These are phyloP conservation scores for Chaetothyriales sp. DNA, from an alignment of 2,329 filamentous ascomycete species.

Conservation along the genomic window DNA sequence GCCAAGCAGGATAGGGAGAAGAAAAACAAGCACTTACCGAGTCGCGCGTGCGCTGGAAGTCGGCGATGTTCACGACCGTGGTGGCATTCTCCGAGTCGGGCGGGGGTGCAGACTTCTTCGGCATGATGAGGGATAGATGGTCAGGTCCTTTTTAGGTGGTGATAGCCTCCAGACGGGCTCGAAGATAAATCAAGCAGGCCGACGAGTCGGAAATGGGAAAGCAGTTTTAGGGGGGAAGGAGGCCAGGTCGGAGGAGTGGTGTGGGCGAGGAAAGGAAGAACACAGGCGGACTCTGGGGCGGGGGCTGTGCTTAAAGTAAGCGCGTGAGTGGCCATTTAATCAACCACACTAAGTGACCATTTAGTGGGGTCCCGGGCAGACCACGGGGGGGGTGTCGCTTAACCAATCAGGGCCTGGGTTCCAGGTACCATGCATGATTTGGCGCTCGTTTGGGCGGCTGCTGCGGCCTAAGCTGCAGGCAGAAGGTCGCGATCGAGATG, in stretches of 20 bases:
- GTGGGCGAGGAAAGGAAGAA: conserved; percentile 34
- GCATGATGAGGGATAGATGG: conserved; percentile 10
- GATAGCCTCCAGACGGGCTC: background rate
- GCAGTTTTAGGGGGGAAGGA: conserved; percentile 26
- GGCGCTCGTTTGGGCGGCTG: background rate
- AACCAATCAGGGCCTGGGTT: background rate
- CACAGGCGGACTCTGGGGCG: background rate
- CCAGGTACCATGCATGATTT: background rate
- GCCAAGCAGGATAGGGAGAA: too few species aligned
- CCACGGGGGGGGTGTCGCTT: background rate
- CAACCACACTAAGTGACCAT: background rate
- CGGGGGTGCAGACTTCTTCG: conserved; percentile 12
- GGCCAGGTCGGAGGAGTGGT: conserved; percentile 36
- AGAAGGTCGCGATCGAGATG: background rate
- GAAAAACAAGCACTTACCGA: conserved; percentile 53
- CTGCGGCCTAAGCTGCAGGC: background rate
- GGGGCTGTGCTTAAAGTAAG: background rate
- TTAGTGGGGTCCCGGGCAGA: background rate
- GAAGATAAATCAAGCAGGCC: conserved; percentile 4
- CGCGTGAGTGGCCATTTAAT: background rate
- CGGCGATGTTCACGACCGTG: conserved; percentile 45
- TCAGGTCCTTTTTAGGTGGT: background rate
- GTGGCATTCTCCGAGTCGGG: conserved; percentile 20
- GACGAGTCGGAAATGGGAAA: conserved; percentile 6
- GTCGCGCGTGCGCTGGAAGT: conserved; percentile 68